These are phyloP conservation scores for Rhodotorula sp. DNA, from an alignment of 1,284 basidiomycete genomes.

Conservation along the genomic window DNA sequence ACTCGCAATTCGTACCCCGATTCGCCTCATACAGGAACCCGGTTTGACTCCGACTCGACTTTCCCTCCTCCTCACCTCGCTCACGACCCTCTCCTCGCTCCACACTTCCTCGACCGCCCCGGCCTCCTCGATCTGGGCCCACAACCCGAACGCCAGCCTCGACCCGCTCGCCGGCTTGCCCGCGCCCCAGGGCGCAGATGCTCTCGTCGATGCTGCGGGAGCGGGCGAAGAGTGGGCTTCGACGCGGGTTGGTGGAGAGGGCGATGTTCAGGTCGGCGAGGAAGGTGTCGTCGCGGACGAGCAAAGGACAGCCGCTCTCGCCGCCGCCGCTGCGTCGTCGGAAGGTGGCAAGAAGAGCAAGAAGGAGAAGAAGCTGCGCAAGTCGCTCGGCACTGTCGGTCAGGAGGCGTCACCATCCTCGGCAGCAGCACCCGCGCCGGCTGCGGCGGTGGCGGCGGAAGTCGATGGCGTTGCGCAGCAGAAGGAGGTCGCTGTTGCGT, in stretches of 20 bases:
- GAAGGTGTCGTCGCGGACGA: constrained; percentile 38
- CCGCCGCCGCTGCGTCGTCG: background rate
- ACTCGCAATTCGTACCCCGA: background rate
- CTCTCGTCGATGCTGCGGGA: constrained; percentile 1
- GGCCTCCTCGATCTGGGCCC: constrained; percentile 34
- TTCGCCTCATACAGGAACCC: constrained; percentile 25
- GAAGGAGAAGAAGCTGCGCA: constrained; percentile 21
- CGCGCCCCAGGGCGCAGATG: background rate
- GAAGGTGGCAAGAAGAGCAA: constrained; percentile 2
- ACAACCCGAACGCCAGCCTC: constrained; percentile 29
- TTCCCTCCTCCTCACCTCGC: constrained; percentile 36
- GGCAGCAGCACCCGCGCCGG: background rate
- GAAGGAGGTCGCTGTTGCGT: background rate
- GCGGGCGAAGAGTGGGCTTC: constrained; percentile 31
- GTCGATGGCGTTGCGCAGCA: constrained; percentile 21
- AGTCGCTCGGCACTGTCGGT: background rate
- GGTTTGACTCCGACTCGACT: constrained; percentile 36
- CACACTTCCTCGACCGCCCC: constrained; percentile 34
- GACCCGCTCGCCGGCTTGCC: constrained; percentile 34
- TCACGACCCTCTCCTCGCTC: constrained; percentile 36
- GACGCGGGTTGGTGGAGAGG: constrained; percentile 32
- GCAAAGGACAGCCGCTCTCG: constrained; percentile 6
- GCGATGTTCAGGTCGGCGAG: constrained; percentile 37
- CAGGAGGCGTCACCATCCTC: no score
- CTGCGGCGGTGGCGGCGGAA: constrained; percentile 16